Percentiles rank a stretch among this genome's conserved stretches.
Evolutionary conservation across 2,329 filamentous ascomycete species (phyloP).

Genomic region (Hypoxylon sp.): DNA sequence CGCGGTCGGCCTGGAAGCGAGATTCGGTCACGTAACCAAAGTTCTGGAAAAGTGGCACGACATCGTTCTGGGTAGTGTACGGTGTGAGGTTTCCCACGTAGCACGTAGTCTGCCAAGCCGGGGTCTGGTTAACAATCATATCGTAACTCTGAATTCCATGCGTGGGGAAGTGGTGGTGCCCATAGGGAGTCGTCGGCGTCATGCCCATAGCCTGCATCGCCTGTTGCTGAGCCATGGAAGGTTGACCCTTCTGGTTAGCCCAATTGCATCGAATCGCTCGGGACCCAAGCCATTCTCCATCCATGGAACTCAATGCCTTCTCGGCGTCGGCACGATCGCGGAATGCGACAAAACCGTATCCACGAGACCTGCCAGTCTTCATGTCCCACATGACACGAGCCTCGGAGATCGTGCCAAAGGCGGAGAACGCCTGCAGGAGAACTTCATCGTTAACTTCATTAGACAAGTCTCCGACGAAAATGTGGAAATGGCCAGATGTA

Average conservation of each 20-base stretch:
- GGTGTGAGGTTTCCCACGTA: constrained; percentile 98
- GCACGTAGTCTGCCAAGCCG: constrained; percentile 97
- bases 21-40: constrained; percentile 98
- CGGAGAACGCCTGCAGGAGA: constrained; percentile 91
- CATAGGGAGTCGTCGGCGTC: constrained; percentile 95
- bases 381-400: constrained; percentile 99
- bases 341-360: constrained; percentile 98
- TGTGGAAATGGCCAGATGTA: constrained; percentile 98
- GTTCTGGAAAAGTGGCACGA: constrained; percentile 98
- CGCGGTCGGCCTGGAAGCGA: constrained; percentile 96
- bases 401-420: constrained; percentile 95
- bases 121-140: constrained; percentile 94
- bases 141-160: constrained; percentile 98
- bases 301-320: constrained; percentile 96
- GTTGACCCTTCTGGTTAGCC: constrained; percentile 99
- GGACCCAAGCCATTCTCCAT: constrained; percentile 98
- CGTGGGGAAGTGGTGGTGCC: constrained; percentile 97
- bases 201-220: constrained; percentile 98
- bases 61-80: constrained; percentile 95
- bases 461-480: constrained; percentile 96
- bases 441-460: constrained; percentile 99
- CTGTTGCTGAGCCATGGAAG: constrained; percentile 97
- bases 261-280: constrained; percentile 99
- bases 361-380: constrained; percentile 98
- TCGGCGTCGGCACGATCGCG: constrained; percentile 93